Evolutionary conservation across 1,284 basidiomycete genomes (phyloP).

Genomic region (Ceratobasidium sp.): DNA sequence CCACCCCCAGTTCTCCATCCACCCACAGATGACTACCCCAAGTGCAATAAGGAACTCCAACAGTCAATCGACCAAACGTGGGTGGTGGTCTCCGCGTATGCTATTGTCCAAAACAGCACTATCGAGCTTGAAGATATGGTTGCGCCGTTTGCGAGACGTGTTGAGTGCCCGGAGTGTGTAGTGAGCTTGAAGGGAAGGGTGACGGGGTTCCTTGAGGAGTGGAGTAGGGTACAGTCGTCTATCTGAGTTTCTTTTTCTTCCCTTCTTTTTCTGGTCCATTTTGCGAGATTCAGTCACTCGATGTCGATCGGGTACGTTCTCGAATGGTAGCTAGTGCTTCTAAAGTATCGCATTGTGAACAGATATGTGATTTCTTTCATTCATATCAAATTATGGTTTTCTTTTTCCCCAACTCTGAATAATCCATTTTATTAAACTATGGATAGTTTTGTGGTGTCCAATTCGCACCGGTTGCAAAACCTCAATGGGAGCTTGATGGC

Average conservation of each 20-base stretch:
- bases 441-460: too few species aligned
- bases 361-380: not conserved
- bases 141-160: not conserved
- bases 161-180: conserved; percentile 7
- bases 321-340: too few species aligned
- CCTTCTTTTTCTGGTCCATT: too few species aligned
- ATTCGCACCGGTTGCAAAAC: too few species aligned
- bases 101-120: conserved; percentile 6
- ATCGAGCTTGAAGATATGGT: conserved; percentile 7
- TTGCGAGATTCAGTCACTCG: too few species aligned
- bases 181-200: not conserved
- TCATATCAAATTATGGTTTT: not conserved
- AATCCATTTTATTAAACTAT: too few species aligned
- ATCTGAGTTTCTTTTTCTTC: not conserved
- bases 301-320: too few species aligned
- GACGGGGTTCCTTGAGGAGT: not conserved
- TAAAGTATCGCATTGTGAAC: too few species aligned
- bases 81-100: conserved; percentile 45
- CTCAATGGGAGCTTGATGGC: too few species aligned
- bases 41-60: conserved; percentile 40
- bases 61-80: conserved; percentile 38
- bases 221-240: not conserved
- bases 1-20: conserved; percentile 70
- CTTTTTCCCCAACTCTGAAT: too few species aligned
- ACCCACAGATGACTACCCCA: conserved; percentile 50